Evolutionary conservation across 2,329 filamentous ascomycete species (phyloP).

Genomic region (Ilyonectria destructans): DNA sequence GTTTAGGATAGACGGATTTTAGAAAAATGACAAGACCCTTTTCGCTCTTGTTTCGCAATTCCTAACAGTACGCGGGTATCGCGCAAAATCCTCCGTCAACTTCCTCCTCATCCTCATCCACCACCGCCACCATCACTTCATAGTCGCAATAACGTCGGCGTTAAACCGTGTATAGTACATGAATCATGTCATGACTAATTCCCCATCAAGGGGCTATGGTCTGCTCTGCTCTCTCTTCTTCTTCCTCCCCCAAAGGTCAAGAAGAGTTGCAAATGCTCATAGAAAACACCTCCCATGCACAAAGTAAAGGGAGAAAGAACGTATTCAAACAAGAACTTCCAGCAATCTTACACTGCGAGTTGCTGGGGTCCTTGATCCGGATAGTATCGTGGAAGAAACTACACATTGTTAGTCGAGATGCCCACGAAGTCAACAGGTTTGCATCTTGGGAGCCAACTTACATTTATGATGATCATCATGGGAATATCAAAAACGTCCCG

Average conservation of each 20-base stretch:
- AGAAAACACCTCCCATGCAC: conserved; percentile 37
- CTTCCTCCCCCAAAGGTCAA: conserved; percentile 37
- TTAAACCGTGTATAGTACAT: conserved; percentile 31
- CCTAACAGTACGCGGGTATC: conserved; percentile 45
- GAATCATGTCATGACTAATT: conserved; percentile 25
- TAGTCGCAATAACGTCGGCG: conserved; percentile 17
- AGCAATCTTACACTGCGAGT: conserved; percentile 64
- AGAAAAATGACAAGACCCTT: conserved; percentile 35
- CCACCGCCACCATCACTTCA: conserved; percentile 14
- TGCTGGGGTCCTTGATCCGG: conserved; percentile 71
- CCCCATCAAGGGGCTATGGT: conserved; percentile 34
- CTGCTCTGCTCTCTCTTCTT: conserved; percentile 36
- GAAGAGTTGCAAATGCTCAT: conserved; percentile 38
- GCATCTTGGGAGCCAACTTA: conserved; percentile 67
- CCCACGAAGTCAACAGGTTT: background rate
- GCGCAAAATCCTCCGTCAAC: conserved; percentile 38
- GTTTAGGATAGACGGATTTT: conserved; percentile 46
- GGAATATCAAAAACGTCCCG: conserved; percentile 98
- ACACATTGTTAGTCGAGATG: conserved; percentile 20
- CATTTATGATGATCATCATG: conserved; percentile 98
- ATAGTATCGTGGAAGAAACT: conserved; percentile 75
- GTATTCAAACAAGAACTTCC: conserved; percentile 34
- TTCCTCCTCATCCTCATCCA: conserved; percentile 7
- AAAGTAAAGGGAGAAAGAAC: conserved; percentile 47
- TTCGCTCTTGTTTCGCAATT: conserved; percentile 41